These are phyloP conservation scores for Cyclotella baltica DNA, from an alignment of 108 stramenopile genomes.

Conservation along the genomic window DNA sequence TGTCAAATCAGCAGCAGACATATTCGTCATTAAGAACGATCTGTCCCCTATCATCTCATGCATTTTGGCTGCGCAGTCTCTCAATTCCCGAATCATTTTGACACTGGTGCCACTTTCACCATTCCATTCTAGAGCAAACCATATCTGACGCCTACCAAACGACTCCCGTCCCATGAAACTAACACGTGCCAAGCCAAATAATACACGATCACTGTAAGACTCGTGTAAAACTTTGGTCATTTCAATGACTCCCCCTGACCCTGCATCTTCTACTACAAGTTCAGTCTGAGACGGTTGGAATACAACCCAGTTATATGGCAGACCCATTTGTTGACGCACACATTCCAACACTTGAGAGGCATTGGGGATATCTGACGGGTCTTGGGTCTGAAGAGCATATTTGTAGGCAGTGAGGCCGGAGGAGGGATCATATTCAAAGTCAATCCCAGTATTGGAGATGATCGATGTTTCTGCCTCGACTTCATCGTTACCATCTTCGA, in stretches of 20 bases:
- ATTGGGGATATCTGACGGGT: constrained; percentile 20
- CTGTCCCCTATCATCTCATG: constrained; percentile 33
- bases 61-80: constrained; percentile 20
- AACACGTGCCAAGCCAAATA: constrained; percentile 38
- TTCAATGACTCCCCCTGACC: constrained; percentile 40
- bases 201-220: constrained; percentile 25
- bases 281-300: constrained; percentile 31
- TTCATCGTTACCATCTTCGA: constrained; percentile 21
- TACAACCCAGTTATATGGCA: constrained; percentile 40
- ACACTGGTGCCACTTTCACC: constrained; percentile 32
- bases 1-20: constrained; percentile 23
- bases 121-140: constrained; percentile 35
- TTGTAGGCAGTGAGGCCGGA: constrained; percentile 33
- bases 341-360: constrained; percentile 16
- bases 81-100: constrained; percentile 18
- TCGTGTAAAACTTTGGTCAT: constrained; percentile 29
- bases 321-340: constrained; percentile 27
- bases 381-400: constrained; percentile 29
- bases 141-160: constrained; percentile 29
- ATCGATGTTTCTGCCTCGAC: neutral
- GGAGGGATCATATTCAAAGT: constrained; percentile 10
- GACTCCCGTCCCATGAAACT: constrained; percentile 22
- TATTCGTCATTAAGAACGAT: constrained; percentile 31
- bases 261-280: constrained; percentile 32
- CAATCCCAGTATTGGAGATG: neutral